A percentile compares a stretch with the other conserved stretches of the same genome.
These are phyloP conservation scores for Lasiodiplodia citricola DNA, from an alignment of 2,329 filamentous ascomycete species.

Conservation along the genomic window DNA sequence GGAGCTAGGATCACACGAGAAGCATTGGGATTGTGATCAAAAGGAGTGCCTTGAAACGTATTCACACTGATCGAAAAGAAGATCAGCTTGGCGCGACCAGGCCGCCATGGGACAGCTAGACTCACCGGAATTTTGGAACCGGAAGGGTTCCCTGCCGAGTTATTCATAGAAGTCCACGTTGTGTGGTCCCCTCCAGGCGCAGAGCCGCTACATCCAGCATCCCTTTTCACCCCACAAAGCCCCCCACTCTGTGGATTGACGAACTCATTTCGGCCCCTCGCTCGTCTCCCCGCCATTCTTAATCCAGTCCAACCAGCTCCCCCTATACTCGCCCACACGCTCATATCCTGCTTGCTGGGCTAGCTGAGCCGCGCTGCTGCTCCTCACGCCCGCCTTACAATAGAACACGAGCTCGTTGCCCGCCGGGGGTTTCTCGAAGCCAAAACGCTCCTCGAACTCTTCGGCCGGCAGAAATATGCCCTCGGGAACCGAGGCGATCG, in stretches of 20 bases:
- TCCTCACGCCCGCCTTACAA: slow-evolving; percentile 89
- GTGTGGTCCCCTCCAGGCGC: not conserved
- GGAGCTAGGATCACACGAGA: not conserved
- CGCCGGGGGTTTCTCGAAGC: slow-evolving; percentile 70
- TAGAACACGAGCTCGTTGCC: slow-evolving; percentile 76
- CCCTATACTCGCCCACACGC: slow-evolving; percentile 72
- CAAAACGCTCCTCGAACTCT: slow-evolving; percentile 84
- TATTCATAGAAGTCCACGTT: not conserved
- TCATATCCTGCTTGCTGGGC: slow-evolving; percentile 78
- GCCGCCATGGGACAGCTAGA: not conserved
- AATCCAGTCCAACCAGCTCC: slow-evolving; percentile 84
- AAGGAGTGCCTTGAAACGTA: not conserved
- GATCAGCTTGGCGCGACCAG: not conserved
- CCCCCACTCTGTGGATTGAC: no score
- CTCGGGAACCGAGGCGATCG: slow-evolving; percentile 77
- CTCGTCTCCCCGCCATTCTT: slow-evolving; percentile 66
- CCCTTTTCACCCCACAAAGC: not conserved
- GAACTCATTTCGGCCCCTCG: slow-evolving; percentile 18
- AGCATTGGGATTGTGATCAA: not conserved
- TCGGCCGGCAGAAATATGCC: slow-evolving; percentile 75
- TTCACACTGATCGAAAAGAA: not conserved
- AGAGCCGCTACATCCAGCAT: not conserved
- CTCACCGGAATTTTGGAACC: not conserved
- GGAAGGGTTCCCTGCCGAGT: not conserved
- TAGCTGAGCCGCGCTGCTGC: slow-evolving; percentile 75